A percentile compares a stretch with the other conserved stretches of the same genome.
phyloP scores from a whole-genome alignment of 192 early-diverging fungal species.

The Coemansia aciculifera region DNA sequence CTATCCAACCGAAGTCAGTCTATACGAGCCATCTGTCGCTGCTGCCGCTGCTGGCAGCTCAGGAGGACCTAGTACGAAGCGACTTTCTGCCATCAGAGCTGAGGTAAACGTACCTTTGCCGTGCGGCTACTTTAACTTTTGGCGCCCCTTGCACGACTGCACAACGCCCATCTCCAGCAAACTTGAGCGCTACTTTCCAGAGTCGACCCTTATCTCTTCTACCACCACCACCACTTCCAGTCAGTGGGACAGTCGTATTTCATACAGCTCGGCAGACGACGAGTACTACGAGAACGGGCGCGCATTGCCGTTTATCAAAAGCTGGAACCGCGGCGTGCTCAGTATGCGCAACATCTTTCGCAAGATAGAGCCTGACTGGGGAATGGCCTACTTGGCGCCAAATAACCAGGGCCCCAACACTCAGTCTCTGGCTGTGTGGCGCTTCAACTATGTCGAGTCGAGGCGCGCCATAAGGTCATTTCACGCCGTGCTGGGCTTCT shows the following conservation, averaged over 20 bases:
- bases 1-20: conserved; percentile 47
- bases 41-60: background rate
- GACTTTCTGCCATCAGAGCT: background rate
- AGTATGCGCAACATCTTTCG: conserved; percentile 22
- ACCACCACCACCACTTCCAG: background rate
- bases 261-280: conserved; percentile 54
- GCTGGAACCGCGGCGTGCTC: conserved; percentile 41
- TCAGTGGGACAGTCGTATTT: conserved; percentile 51
- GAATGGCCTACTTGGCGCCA: conserved; percentile 50
- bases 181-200: conserved; percentile 26
- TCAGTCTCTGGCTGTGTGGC: conserved; percentile 32
- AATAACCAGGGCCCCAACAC: background rate
- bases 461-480: conserved; percentile 21
- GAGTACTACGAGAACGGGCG: conserved; percentile 56
- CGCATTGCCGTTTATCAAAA: conserved; percentile 39
- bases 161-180: conserved; percentile 21
- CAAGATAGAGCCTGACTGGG: conserved; percentile 54
- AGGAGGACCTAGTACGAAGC: background rate
- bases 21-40: conserved; percentile 41
- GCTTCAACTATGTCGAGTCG: conserved; percentile 46
- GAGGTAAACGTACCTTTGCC: conserved; percentile 35
- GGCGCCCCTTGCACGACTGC: conserved; percentile 40
- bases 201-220: background rate
- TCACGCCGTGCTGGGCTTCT: conserved; percentile 31
- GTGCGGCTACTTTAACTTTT: conserved; percentile 51